These are phyloP conservation scores for Biscogniauxia mediterranea DNA, from an alignment of 2,329 filamentous ascomycete genomes.

Conservation along the genomic window DNA sequence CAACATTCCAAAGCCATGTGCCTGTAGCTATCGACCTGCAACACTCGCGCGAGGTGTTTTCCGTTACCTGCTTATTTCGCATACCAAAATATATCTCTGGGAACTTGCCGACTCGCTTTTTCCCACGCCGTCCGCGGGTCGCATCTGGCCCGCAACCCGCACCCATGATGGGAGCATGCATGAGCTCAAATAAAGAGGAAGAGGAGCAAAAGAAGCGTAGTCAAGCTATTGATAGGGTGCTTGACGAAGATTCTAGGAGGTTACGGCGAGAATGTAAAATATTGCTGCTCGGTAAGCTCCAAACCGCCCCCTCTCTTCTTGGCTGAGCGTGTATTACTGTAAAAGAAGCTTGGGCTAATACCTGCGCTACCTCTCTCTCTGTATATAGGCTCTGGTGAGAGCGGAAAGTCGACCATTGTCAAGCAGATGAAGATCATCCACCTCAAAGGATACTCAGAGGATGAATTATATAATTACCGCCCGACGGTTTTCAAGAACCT, in stretches of 20 bases:
- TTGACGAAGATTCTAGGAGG: conserved; percentile 92
- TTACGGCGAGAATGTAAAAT: conserved; percentile 99
- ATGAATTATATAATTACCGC: conserved; percentile 91
- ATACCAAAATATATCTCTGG: background rate
- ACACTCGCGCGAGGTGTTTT: conserved; percentile 10
- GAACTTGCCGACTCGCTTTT: background rate
- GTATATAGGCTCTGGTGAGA: conserved; percentile 79
- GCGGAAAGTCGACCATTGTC: conserved; percentile 97
- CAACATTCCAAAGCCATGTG: conserved; percentile 8
- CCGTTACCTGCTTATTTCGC: conserved; percentile 4
- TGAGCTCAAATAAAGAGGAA: conserved; percentile 85
- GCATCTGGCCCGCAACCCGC: conserved; percentile 10
- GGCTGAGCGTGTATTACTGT: background rate
- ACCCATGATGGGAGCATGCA: conserved; percentile 79
- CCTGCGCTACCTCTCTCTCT: conserved; percentile 1
- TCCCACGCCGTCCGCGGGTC: conserved; percentile 11
- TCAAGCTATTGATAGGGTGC: conserved; percentile 87
- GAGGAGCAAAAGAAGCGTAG: conserved; percentile 93
- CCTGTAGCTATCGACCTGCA: conserved; percentile 11
- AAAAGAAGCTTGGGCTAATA: conserved; percentile 12
- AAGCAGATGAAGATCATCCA: conserved; percentile 99
- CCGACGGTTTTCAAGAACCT: conserved; percentile 98
- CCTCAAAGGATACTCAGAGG: conserved; percentile 92
- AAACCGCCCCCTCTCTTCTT: background rate
- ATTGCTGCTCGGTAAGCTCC: conserved; percentile 73